Conservation (phyloP, 2,329 filamentous ascomycete genomes). For the Monosporascus sp. region DNA sequence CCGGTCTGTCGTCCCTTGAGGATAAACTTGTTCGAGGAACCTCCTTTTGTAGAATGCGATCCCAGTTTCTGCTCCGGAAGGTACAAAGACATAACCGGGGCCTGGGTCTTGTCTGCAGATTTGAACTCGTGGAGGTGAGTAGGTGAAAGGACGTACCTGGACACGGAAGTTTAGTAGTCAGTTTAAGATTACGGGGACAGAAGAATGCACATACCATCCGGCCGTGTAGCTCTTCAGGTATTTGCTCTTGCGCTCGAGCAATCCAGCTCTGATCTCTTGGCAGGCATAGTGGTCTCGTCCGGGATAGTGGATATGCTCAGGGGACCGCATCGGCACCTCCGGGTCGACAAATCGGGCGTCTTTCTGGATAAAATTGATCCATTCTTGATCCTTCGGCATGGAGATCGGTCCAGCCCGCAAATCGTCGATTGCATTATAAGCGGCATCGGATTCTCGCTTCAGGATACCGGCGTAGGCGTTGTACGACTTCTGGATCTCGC, state of each 20-base stretch:
- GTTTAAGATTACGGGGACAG: not conserved
- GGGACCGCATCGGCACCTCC: conserved; percentile 67
- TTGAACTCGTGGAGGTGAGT: conserved; percentile 99
- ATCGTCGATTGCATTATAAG: conserved; percentile 72
- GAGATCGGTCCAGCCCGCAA: conserved; percentile 78
- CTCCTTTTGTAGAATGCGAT: conserved; percentile 76
- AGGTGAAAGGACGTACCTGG: conserved; percentile 88
- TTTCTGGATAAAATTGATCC: conserved; percentile 73
- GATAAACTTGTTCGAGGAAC: conserved; percentile 94
- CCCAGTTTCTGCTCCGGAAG: conserved; percentile 93
- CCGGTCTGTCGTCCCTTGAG: conserved; percentile 94
- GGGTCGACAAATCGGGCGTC: conserved; percentile 88
- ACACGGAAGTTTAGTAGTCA: conserved; percentile 13
- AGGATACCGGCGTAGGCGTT: conserved; percentile 89
- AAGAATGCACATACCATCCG: conserved; percentile 62
- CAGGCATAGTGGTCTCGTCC: conserved; percentile 79
- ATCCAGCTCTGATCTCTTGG: conserved; percentile 80
- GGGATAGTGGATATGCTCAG: conserved; percentile 85
- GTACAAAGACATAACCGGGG: conserved; percentile 93
- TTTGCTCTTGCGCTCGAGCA: conserved; percentile 97
- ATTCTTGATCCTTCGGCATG: conserved; percentile 94
- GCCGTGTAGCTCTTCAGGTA: conserved; percentile 96
- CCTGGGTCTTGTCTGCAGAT: conserved; percentile 87
- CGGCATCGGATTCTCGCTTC: conserved; percentile 83
- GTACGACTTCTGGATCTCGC: conserved; percentile 97